Conservation (phyloP, 495 filamentous ascomycete genomes). For the Elaphomyces granulatus region DNA sequence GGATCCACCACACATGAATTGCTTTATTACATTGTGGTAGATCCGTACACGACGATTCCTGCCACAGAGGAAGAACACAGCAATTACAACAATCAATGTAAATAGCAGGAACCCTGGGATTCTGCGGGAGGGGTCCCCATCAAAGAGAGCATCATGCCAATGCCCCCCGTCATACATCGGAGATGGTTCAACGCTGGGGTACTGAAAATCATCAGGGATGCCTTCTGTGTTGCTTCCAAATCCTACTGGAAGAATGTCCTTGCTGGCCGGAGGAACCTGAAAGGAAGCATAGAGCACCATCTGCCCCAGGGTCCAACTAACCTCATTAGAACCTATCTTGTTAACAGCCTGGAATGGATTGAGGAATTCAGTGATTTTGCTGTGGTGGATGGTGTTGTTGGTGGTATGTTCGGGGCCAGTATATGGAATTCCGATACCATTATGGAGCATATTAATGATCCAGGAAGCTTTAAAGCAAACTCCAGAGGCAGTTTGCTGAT, state of each 20-base stretch:
- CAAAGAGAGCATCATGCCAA: slow-evolving; percentile 61
- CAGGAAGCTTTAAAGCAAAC: slow-evolving; percentile 97
- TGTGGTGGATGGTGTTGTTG: slow-evolving; percentile 52
- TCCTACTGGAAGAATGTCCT: slow-evolving; percentile 59
- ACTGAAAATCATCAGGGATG: slow-evolving; percentile 68
- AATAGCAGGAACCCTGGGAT: slow-evolving; percentile 65
- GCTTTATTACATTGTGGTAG: slow-evolving; percentile 40
- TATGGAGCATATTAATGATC: slow-evolving; percentile 91
- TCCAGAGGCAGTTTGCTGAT: slow-evolving; percentile 57
- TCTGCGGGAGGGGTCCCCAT: slow-evolving; percentile 43
- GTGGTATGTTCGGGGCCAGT: slow-evolving; percentile 66
- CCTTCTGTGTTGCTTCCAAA: slow-evolving; percentile 69
- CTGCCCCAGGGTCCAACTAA: slow-evolving; percentile 97
- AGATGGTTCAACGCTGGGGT: slow-evolving; percentile 49
- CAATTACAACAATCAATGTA: slow-evolving; percentile 53
- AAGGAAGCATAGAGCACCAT: slow-evolving; percentile 95
- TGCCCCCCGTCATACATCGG: slow-evolving; percentile 29
- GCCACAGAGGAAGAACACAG: slow-evolving; percentile 49
- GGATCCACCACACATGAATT: slow-evolving; percentile 36
- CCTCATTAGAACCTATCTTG: slow-evolving; percentile 81
- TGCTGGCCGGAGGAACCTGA: slow-evolving; percentile 52
- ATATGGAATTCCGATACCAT: slow-evolving; percentile 90
- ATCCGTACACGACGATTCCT: slow-evolving; percentile 57
- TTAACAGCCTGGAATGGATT: slow-evolving; percentile 88
- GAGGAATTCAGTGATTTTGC: slow-evolving; percentile 65